Evolutionary conservation across 768 basidiomycete genomes (phyloP).

Genomic region (Ramaria sp.): DNA sequence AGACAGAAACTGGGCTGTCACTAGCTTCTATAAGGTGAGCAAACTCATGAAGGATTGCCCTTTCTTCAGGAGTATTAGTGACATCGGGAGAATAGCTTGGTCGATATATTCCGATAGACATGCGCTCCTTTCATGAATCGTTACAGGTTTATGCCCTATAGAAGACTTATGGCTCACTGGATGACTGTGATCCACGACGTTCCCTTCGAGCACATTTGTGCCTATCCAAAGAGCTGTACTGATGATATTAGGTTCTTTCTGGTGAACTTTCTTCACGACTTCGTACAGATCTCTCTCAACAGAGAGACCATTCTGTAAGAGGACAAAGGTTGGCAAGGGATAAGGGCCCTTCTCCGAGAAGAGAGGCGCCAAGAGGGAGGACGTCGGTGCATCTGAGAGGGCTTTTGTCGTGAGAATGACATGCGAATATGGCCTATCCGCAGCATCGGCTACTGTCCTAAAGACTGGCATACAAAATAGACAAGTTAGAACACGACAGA

Average conservation of each 20-base stretch:
- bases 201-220: slow-evolving; percentile 33
- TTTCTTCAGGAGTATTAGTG: slow-evolving; percentile 33
- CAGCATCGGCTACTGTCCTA: slow-evolving; percentile 46
- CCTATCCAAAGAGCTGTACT: slow-evolving; percentile 45
- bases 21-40: slow-evolving; percentile 34
- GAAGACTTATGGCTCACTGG: slow-evolving; percentile 29
- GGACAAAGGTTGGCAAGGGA: slow-evolving; percentile 46
- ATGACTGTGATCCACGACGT: slow-evolving; percentile 39
- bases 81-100: slow-evolving; percentile 29
- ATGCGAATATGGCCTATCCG: slow-evolving; percentile 49
- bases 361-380: slow-evolving; percentile 45
- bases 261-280: slow-evolving; percentile 31
- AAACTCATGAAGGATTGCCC: slow-evolving; percentile 33
- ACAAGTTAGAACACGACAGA: slow-evolving; percentile 1
- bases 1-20: slow-evolving; percentile 35
- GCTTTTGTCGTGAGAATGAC: slow-evolving; percentile 64
- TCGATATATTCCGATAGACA: slow-evolving; percentile 47
- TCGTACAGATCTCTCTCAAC: slow-evolving; percentile 59
- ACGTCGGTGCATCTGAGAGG: slow-evolving; percentile 52
- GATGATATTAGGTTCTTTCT: slow-evolving; percentile 40
- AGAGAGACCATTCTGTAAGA: slow-evolving; percentile 64
- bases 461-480: slow-evolving; percentile 34
- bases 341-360: slow-evolving; percentile 32
- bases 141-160: not conserved
- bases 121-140: slow-evolving; percentile 31